Evolutionary conservation across 768 basidiomycete genomes (phyloP).

Genomic region (Udeniomyces megalosporus): DNA sequence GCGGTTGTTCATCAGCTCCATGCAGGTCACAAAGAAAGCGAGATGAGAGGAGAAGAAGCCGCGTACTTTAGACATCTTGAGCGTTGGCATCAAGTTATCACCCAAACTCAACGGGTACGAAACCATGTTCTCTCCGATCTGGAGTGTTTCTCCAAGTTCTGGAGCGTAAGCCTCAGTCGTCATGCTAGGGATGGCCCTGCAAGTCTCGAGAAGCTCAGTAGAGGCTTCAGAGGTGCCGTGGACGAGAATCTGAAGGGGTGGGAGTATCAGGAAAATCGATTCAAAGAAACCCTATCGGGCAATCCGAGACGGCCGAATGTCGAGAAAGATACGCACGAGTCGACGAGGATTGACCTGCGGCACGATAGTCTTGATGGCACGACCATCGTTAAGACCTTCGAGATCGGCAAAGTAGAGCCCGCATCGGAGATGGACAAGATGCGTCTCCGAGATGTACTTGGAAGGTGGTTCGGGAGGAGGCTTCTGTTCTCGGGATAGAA

Average conservation of each 20-base stretch:
- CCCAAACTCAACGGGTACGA: slow-evolving; percentile 88
- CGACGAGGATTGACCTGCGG: slow-evolving; percentile 92
- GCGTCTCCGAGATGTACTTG: slow-evolving; percentile 62
- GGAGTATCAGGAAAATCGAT: neutral
- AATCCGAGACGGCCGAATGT: neutral
- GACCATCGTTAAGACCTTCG: slow-evolving; percentile 91
- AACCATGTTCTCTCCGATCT: slow-evolving; percentile 89
- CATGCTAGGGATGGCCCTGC: slow-evolving; percentile 68
- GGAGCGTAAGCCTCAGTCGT: slow-evolving; percentile 85
- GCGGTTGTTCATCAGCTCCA: too few relatives aligned
- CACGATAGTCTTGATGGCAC: slow-evolving; percentile 89
- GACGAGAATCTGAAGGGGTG: slow-evolving; percentile 58
- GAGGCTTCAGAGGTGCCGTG: slow-evolving; percentile 56
- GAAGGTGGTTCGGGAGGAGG: slow-evolving; percentile 69
- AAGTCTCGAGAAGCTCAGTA: slow-evolving; percentile 58
- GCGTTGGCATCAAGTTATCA: slow-evolving; percentile 59
- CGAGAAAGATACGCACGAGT: slow-evolving; percentile 44
- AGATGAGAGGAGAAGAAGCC: neutral
- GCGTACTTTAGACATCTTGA: slow-evolving; percentile 74
- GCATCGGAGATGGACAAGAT: slow-evolving; percentile 68
- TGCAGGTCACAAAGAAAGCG: neutral
- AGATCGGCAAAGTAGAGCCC: slow-evolving; percentile 82
- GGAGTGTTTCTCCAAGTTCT: slow-evolving; percentile 51
- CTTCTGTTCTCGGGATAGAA: too few relatives aligned
- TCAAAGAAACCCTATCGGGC: neutral